Percentiles rank a stretch among this genome's conserved stretches.
phyloP scores from a whole-genome alignment of 306 rosid genomes.

The Castanea mollissima region DNA sequence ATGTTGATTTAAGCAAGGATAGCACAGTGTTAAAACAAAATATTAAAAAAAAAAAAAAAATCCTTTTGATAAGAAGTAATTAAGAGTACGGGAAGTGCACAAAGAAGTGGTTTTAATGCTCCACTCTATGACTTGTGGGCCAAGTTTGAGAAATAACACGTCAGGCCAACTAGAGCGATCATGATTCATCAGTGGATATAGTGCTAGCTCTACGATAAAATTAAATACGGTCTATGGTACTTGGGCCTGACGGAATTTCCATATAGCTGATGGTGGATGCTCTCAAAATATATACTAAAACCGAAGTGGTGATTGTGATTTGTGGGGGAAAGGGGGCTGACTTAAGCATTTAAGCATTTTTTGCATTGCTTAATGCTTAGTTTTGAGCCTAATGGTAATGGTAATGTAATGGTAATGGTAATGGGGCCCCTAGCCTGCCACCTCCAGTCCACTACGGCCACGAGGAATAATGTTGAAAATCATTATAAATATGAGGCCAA shows the following conservation, averaged over 20 bases:
- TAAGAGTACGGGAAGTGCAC: background rate
- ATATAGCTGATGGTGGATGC: background rate
- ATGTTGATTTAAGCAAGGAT: background rate
- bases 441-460: background rate
- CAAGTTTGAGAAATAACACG: background rate
- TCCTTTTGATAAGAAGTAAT: too few relatives aligned
- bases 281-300: background rate
- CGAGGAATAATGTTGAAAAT: background rate
- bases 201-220: background rate
- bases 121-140: background rate
- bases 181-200: background rate
- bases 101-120: slow-evolving; percentile 1
- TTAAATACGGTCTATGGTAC: background rate
- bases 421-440: too few relatives aligned
- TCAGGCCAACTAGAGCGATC: slow-evolving; percentile 17
- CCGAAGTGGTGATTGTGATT: background rate
- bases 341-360: background rate
- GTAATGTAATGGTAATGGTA: background rate
- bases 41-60: too few relatives aligned
- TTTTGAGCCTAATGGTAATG: background rate
- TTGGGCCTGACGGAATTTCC: background rate
- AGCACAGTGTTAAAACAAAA: background rate
- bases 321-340: slow-evolving; percentile 6
- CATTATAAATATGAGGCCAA: slow-evolving; percentile 21
- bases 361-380: background rate